Conservation (phyloP, 805 yeast species). For the Ogataea populi-albae region DNA sequence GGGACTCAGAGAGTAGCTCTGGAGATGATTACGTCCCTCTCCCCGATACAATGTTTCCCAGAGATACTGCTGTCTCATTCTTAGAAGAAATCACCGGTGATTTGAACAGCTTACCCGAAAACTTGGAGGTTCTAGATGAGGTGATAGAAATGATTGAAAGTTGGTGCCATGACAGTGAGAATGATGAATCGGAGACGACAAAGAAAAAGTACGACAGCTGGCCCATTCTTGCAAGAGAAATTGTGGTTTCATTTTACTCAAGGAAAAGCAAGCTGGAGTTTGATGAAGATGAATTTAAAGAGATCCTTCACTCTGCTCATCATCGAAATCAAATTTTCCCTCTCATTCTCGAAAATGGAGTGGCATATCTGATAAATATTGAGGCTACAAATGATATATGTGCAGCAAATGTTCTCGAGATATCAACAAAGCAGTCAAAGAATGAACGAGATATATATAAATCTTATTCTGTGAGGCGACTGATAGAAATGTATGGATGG, state of each 20-base stretch:
- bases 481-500: slow-evolving; percentile 34
- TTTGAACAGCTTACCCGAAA: slow-evolving; percentile 21
- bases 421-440: slow-evolving; percentile 22
- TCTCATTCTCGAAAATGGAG: slow-evolving; percentile 29
- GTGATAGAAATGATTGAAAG: slow-evolving; percentile 30
- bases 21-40: neutral
- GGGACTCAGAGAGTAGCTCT: neutral
- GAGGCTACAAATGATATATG: slow-evolving; percentile 16
- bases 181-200: slow-evolving; percentile 5
- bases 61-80: slow-evolving; percentile 17
- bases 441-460: slow-evolving; percentile 28
- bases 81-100: slow-evolving; percentile 15
- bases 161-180: slow-evolving; percentile 23
- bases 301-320: slow-evolving; percentile 24
- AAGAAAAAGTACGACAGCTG: slow-evolving; percentile 17
- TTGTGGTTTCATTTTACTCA: slow-evolving; percentile 26
- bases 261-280: slow-evolving; percentile 27
- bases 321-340: slow-evolving; percentile 33
- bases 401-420: slow-evolving; percentile 25
- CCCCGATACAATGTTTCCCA: slow-evolving; percentile 13
- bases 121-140: slow-evolving; percentile 28
- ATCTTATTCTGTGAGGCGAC: slow-evolving; percentile 25
- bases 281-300: slow-evolving; percentile 29
- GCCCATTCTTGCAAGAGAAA: slow-evolving; percentile 26
- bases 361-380: slow-evolving; percentile 29